A percentile compares a stretch with the other conserved stretches of the same genome.
phyloP scores from a whole-genome alignment of 2,329 filamentous ascomycete species.

The Neofusicoccum parvum region DNA sequence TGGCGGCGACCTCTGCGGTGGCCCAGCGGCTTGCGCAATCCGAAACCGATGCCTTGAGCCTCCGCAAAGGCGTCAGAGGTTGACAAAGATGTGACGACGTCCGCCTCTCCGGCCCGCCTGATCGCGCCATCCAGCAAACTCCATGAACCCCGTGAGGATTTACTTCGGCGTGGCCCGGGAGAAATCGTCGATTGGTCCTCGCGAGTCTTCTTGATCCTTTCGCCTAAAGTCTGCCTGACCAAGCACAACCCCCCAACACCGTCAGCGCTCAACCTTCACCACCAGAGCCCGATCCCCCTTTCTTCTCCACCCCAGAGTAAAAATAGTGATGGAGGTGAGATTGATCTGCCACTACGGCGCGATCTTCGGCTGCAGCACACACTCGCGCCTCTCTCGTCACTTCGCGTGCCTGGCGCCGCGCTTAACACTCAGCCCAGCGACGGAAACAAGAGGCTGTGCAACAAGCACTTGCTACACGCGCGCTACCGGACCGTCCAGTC shows the following conservation, averaged over 20 bases:
- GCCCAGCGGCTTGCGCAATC: conserved; percentile 8
- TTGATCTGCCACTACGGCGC: background rate
- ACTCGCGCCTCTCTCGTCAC: background rate
- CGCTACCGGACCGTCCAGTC: too few relatives aligned
- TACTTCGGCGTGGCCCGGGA: background rate
- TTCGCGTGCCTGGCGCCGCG: too few relatives aligned
- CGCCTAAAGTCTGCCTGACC: too few relatives aligned
- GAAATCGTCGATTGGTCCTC: background rate
- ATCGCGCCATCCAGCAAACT: too few relatives aligned
- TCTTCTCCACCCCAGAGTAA: background rate
- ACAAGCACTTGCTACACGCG: too few relatives aligned
- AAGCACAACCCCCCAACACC: too few relatives aligned
- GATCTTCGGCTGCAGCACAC: background rate
- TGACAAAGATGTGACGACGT: conserved; percentile 9
- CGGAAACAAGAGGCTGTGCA: too few relatives aligned
- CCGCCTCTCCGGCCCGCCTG: background rate
- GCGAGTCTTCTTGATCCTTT: background rate
- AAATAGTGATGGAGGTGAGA: background rate
- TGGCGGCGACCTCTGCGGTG: background rate
- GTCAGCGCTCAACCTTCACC: too few relatives aligned
- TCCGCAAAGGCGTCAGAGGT: background rate
- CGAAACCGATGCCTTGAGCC: background rate
- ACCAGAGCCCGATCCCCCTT: background rate
- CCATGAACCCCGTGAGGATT: too few relatives aligned
- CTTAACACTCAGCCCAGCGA: background rate